Evolutionary conservation across 2,329 filamentous ascomycete genomes (phyloP).

Genomic region (Phialocephala sp.): DNA sequence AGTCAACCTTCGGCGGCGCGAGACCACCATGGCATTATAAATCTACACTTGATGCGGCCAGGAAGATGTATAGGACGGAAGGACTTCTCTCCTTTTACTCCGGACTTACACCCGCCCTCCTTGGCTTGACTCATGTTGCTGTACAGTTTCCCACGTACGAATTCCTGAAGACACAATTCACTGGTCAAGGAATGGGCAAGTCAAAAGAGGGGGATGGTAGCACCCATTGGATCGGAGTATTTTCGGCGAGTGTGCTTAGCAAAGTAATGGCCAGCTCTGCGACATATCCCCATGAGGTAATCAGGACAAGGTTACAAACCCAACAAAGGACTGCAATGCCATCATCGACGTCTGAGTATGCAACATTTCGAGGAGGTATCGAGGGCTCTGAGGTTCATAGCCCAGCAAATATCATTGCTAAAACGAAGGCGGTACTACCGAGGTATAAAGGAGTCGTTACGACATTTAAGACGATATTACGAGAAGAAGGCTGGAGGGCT

Average conservation of each 20-base stretch:
- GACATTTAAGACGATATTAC: conserved; percentile 83
- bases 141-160: conserved; percentile 98
- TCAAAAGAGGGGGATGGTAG: conserved; percentile 59
- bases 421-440: conserved; percentile 40
- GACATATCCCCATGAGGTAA: conserved; percentile 96
- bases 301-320: conserved; percentile 91
- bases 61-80: conserved; percentile 94
- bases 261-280: conserved; percentile 94
- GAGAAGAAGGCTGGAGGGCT: conserved; percentile 92
- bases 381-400: conserved; percentile 34
- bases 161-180: conserved; percentile 88
- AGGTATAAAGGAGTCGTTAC: conserved; percentile 79
- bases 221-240: conserved; percentile 81
- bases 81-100: conserved; percentile 93
- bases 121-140: conserved; percentile 92
- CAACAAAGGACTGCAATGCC: conserved; percentile 73
- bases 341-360: conserved; percentile 57
- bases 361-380: conserved; percentile 47
- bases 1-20: conserved; percentile 56
- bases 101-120: conserved; percentile 86
- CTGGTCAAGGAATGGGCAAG: conserved; percentile 84
- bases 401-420: conserved; percentile 38
- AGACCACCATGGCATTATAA: conserved; percentile 88
- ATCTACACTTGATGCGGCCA: conserved; percentile 87
- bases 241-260: conserved; percentile 88